Conservation (phyloP, 495 filamentous ascomycete genomes). For the Podospora pseudopauciseta region DNA sequence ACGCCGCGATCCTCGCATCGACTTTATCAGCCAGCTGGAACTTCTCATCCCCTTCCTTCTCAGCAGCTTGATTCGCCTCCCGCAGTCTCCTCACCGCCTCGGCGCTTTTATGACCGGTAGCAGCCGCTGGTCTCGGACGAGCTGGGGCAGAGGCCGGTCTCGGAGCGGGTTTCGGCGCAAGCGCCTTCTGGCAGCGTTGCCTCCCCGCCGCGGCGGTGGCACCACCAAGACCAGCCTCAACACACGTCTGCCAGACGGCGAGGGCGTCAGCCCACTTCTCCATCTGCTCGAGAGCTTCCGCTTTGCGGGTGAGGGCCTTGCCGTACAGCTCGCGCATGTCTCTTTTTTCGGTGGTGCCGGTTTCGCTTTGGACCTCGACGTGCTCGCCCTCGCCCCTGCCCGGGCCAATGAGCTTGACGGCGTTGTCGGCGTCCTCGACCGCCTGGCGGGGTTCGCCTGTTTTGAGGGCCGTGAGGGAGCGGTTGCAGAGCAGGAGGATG, state of each 20-base stretch:
- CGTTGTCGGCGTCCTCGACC: conserved; percentile 75
- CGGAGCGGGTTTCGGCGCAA: conserved; percentile 53
- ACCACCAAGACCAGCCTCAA: conserved; percentile 80
- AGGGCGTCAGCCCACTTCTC: conserved; percentile 88
- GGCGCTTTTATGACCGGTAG: conserved; percentile 34
- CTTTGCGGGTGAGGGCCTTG: conserved; percentile 90
- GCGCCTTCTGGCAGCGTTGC: conserved; percentile 85
- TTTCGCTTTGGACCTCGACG: conserved; percentile 57
- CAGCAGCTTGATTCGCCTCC: conserved; percentile 76
- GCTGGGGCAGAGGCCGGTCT: conserved; percentile 28
- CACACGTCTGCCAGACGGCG: conserved; percentile 72
- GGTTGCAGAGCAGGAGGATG: conserved; percentile 86
- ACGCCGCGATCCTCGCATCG: conserved; percentile 68
- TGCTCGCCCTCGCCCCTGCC: conserved; percentile 72
- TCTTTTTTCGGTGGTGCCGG: conserved; percentile 61
- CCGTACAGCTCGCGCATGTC: conserved; percentile 90
- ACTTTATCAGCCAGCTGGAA: conserved; percentile 83
- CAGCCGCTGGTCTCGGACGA: conserved; percentile 34
- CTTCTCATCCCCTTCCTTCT: conserved; percentile 84
- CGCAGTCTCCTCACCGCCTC: conserved; percentile 76
- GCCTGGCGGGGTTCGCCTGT: conserved; percentile 84
- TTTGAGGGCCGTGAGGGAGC: conserved; percentile 82
- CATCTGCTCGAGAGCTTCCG: conserved; percentile 91
- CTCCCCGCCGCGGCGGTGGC: conserved; percentile 77
- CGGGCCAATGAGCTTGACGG: conserved; percentile 75